Percentiles rank a stretch among this genome's conserved stretches.
These are phyloP conservation scores for Chaetomium olivaceum DNA, from an alignment of 2,329 filamentous ascomycete genomes.

Conservation along the genomic window DNA sequence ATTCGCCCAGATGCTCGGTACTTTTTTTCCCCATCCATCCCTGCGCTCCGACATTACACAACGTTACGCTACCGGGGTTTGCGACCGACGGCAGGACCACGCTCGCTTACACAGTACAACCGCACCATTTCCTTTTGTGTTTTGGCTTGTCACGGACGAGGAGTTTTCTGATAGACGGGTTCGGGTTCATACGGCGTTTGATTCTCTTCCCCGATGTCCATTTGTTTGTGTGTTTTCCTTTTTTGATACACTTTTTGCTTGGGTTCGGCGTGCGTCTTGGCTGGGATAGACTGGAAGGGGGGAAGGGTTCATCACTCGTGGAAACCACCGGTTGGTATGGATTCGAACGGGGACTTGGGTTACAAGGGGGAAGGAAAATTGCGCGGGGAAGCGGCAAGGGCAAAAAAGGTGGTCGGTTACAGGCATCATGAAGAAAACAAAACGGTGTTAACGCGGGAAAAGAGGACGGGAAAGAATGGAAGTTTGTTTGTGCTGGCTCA, in stretches of 20 bases:
- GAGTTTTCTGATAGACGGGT: constrained; percentile 15
- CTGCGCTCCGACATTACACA: constrained; percentile 6
- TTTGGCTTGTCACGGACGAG: background rate
- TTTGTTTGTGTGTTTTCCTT: background rate
- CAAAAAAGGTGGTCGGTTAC: constrained; percentile 14
- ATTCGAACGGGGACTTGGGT: background rate
- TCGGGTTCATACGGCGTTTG: background rate
- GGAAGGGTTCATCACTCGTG: background rate
- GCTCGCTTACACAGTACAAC: constrained; percentile 2
- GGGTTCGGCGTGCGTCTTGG: constrained; percentile 2
- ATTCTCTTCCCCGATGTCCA: background rate
- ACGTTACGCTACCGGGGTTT: constrained; percentile 3
- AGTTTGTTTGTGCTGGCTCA: constrained; percentile 14
- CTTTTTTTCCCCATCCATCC: constrained; percentile 8
- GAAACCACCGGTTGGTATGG: constrained; percentile 15
- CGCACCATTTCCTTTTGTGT: constrained; percentile 1
- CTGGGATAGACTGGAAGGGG: constrained; percentile 21
- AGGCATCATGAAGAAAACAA: constrained; percentile 1
- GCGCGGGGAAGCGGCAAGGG: constrained; percentile 6
- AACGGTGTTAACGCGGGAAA: background rate
- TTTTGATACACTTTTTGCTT: constrained; percentile 11
- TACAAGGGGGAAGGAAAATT: background rate
- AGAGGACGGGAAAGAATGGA: background rate
- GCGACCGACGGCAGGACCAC: constrained; percentile 7
- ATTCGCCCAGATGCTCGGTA: constrained; percentile 17